A percentile compares a stretch with the other conserved stretches of the same genome.
phyloP scores from a whole-genome alignment of 768 basidiomycete species.

The Mrakia gelida region DNA sequence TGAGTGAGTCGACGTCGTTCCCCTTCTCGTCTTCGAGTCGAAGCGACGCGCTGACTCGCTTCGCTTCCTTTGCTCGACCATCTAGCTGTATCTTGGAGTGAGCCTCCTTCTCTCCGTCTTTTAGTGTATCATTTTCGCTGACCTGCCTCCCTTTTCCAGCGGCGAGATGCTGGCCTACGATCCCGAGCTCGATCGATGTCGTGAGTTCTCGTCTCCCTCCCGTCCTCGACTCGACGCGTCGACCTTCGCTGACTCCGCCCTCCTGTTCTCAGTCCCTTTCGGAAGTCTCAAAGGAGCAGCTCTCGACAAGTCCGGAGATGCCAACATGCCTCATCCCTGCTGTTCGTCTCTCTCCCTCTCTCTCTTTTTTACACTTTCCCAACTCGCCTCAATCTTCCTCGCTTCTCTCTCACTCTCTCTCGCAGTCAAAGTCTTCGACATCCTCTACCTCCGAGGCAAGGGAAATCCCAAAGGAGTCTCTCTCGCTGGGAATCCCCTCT shows the following conservation, averaged over 20 bases:
- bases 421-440: conserved; percentile 91
- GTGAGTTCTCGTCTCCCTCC: neutral
- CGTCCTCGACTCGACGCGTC: neutral
- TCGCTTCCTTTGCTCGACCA: conserved; percentile 16
- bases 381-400: neutral
- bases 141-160: neutral
- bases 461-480: conserved; percentile 53
- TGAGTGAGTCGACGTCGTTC: conserved; percentile 57
- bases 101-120: neutral
- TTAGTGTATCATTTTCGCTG: neutral
- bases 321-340: conserved; percentile 77
- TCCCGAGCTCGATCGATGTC: conserved; percentile 48
- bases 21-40: too few species aligned
- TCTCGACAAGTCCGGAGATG: conserved; percentile 56
- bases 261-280: conserved; percentile 60
- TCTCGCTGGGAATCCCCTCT: conserved; percentile 64
- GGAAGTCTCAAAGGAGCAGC: conserved; percentile 92
- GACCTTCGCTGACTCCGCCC: neutral
- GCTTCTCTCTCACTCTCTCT: neutral
- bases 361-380: too few species aligned
- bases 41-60: conserved; percentile 13
- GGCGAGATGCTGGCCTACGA: conserved; percentile 99
- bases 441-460: conserved; percentile 61
- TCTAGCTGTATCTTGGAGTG: conserved; percentile 76
- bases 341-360: conserved; percentile 54